Evolutionary conservation across 2,329 filamentous ascomycete genomes (phyloP).

Genomic region (Pseudopyricularia javanii): DNA sequence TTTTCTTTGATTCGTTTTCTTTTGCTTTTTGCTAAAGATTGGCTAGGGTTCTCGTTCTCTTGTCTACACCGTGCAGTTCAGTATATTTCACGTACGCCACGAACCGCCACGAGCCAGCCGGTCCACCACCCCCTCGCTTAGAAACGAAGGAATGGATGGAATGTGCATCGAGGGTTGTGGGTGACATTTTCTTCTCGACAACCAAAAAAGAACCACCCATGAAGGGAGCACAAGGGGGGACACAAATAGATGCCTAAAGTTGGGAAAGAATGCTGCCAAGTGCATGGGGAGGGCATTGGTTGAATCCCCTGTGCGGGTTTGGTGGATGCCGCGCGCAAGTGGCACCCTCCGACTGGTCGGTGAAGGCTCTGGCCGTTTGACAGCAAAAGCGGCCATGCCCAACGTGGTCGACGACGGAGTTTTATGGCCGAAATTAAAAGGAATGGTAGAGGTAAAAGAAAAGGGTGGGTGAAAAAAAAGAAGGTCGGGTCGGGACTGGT

Average conservation of each 20-base stretch:
- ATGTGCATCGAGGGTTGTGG: too few species aligned
- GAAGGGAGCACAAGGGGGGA: too few species aligned
- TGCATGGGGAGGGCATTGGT: not conserved
- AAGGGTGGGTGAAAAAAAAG: not conserved
- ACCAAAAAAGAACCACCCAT: too few species aligned
- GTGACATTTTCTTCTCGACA: too few species aligned
- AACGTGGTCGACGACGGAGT: not conserved
- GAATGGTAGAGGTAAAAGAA: too few species aligned
- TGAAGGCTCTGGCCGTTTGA: not conserved
- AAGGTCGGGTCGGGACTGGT: not conserved
- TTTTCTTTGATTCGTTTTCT: not conserved
- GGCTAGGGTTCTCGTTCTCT: not conserved
- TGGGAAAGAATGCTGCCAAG: too few species aligned
- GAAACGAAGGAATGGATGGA: too few species aligned
- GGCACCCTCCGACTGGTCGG: not conserved
- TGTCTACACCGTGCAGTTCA: not conserved
- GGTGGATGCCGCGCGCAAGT: not conserved
- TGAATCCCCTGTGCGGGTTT: not conserved
- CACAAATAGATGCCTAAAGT: too few species aligned
- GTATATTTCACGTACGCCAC: not conserved
- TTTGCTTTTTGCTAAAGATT: not conserved
- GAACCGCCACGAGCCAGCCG: too few species aligned
- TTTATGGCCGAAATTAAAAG: too few species aligned
- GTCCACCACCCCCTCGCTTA: too few species aligned
- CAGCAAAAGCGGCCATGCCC: not conserved